phyloP scores from a whole-genome alignment of 345 rosid species.

The Camelina hispida region DNA sequence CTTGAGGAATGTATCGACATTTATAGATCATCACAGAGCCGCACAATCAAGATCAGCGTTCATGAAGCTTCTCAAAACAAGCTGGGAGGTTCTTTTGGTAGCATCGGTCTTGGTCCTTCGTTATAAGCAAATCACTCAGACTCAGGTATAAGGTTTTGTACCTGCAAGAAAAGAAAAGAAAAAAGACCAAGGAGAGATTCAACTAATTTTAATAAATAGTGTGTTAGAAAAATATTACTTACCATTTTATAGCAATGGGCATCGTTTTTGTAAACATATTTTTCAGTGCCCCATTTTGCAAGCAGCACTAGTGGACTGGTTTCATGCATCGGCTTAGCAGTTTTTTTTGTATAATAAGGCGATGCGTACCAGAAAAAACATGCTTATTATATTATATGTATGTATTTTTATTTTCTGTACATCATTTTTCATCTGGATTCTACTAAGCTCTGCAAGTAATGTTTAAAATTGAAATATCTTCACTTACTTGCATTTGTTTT shows the following conservation, averaged over 20 bases:
- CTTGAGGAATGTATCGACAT: conserved; percentile 89
- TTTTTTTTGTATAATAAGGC: conserved; percentile 48
- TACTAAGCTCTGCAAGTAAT: conserved; percentile 23
- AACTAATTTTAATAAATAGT: conserved; percentile 31
- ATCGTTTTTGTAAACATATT: conserved; percentile 29
- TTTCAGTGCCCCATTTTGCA: conserved; percentile 40
- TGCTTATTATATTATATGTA: conserved; percentile 13
- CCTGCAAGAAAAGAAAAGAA: conserved; percentile 6
- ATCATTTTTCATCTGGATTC: conserved; percentile 44
- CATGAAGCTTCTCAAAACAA: conserved; percentile 52
- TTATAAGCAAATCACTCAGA: conserved; percentile 20
- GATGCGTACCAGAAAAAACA: conserved; percentile 42
- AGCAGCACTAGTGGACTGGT: conserved; percentile 37
- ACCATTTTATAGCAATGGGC: conserved; percentile 32
- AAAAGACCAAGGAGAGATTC: conserved; percentile 6
- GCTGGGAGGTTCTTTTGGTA: conserved; percentile 46
- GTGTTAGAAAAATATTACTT: conserved; percentile 37
- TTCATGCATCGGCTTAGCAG: conserved; percentile 46
- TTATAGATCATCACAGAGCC: conserved; percentile 54
- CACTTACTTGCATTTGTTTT: not conserved
- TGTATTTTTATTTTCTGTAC: conserved; percentile 28
- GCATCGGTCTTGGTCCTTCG: conserved; percentile 43
- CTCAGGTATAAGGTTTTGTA: not conserved
- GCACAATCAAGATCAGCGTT: conserved; percentile 66
- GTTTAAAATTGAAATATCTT: not conserved